A percentile compares a stretch with the other conserved stretches of the same genome.
phyloP scores from a whole-genome alignment of 371 early-diverging fungal genomes.

The Apophysomyces trapeziformis region DNA sequence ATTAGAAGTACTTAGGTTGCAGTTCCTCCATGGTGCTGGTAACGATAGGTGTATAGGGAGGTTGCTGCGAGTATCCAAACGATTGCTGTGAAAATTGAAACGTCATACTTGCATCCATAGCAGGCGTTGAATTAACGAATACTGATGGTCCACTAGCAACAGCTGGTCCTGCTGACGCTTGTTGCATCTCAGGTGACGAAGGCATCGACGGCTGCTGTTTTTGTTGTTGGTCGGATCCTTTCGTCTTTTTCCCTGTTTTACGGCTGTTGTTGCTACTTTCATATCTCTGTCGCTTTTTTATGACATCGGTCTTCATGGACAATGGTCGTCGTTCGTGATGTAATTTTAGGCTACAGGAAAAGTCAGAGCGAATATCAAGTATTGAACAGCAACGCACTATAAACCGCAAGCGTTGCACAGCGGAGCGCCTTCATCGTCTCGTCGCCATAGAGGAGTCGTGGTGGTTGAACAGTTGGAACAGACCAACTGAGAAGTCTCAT shows the following conservation, averaged over 20 bases:
- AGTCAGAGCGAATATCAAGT: conserved; percentile 7
- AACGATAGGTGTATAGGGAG: neutral
- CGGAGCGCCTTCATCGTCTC: conserved; percentile 80
- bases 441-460: conserved; percentile 94
- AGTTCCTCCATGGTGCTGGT: conserved; percentile 3
- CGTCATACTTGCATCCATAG: conserved; percentile 5
- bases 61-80: conserved; percentile 4
- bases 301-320: conserved; percentile 76
- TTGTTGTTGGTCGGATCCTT: conserved; percentile 18
- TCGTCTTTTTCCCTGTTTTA: conserved; percentile 21
- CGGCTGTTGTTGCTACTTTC: conserved; percentile 46
- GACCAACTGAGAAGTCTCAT: conserved; percentile 49
- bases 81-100: conserved; percentile 1
- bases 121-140: neutral
- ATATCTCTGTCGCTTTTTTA: conserved; percentile 78
- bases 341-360: conserved; percentile 61
- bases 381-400: conserved; percentile 63
- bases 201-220: conserved; percentile 11
- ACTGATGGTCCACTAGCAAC: neutral
- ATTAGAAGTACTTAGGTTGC: conserved; percentile 7
- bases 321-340: conserved; percentile 82
- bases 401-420: conserved; percentile 97
- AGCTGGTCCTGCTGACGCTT: neutral
- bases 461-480: conserved; percentile 92
- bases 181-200: conserved; percentile 14